Conservation (phyloP, 78 protist species). For the Pelomyxa schiedti region DNA sequence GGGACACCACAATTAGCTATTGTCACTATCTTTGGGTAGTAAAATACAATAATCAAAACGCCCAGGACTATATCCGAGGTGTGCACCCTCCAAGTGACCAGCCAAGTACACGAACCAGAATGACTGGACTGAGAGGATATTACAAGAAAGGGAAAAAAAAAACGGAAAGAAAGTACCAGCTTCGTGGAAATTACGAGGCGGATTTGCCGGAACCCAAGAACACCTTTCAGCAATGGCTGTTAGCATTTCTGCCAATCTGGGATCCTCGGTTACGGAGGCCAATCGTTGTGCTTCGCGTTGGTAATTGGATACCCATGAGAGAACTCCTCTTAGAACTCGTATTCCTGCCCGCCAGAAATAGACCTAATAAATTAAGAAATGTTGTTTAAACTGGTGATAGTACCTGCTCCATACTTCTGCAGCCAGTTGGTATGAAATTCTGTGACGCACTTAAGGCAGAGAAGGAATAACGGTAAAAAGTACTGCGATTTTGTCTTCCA, state of each 20-base stretch:
- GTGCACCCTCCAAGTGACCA: background rate
- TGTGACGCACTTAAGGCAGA: background rate
- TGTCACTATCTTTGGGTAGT: no score
- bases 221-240: background rate
- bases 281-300: background rate
- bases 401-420: background rate
- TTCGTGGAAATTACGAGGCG: background rate
- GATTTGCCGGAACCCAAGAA: background rate
- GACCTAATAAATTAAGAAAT: no score
- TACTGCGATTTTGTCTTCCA: no score
- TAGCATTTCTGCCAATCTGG: background rate
- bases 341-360: background rate
- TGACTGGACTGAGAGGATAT: background rate
- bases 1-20: no score
- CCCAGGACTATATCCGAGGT: background rate
- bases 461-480: no score
- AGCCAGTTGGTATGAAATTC: background rate
- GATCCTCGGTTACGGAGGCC: background rate
- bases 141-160: no score
- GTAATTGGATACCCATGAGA: background rate
- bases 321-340: background rate
- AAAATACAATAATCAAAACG: background rate
- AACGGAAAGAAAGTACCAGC: no score
- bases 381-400: no score
- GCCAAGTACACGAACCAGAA: background rate